Evolutionary conservation across 164 flowering plant genomes (phyloP), one percentile per base, ranked within the genome.

Genomic region (Saururus chinensis): DNA sequence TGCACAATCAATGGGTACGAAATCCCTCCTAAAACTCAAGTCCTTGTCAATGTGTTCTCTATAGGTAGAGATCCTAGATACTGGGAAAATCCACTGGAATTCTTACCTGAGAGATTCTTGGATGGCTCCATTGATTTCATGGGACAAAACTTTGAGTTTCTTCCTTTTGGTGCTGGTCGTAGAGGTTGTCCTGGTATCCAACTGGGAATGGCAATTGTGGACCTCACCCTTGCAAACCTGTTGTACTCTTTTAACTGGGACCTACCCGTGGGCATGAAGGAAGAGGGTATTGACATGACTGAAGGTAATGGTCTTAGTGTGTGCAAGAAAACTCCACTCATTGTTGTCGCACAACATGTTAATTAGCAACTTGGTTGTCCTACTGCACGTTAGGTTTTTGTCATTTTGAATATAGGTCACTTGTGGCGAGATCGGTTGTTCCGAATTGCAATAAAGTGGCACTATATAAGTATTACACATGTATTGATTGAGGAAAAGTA

Each of bases 131-230:
- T 70, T 13, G 70, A 70, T 60, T 73, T 7, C 25, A 68, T 37
- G 40, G 76, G 79, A 16, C 67, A 53, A 20, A 25, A 69, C 37
- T 75, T 72, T 40, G 71, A 75, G 35, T 66, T 65, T 25, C 30
- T 78, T 13, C 76, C 77, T n/a, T 78, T 78, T 55, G 81, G 79
- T 4, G 60, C 69, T 11, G 75, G 78, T 40, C 72, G 81, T 60
- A 65, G 37, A 30, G 37, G 72, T 9, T 77, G 81, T 56, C 78
- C 78, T 7, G 78, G 78, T 2, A 55, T 75, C 17, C 7, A 62
- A 8, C 60, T 78, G 41, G 75, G 68, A 7, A 14, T 57, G 2
- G 58, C 68, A 9, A 67, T 30, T 23, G 53, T 73, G 17, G 68
- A 73, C 52, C 70, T 76, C 0, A 60, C 49, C 14, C 64, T 76